These are phyloP conservation scores for Protea cynaroides DNA, from an alignment of 164 flowering plant genomes.

Conservation along the genomic window DNA sequence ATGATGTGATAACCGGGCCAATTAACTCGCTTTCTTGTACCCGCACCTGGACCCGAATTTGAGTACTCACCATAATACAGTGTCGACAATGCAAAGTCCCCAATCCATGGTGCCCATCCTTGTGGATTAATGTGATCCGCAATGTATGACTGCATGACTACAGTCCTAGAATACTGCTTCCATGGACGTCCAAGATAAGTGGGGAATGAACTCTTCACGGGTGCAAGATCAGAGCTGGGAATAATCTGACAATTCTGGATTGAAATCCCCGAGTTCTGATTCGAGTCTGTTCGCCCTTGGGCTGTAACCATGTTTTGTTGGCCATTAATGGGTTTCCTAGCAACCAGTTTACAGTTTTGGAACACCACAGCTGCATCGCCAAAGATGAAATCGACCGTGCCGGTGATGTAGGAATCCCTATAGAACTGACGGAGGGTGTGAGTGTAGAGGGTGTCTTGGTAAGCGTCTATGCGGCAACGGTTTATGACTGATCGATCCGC, in stretches of 20 bases:
- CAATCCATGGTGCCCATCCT: conserved; percentile 18
- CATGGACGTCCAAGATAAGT: conserved; percentile 23
- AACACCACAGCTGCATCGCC: conserved; percentile 29
- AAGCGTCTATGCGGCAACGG: conserved; percentile 27
- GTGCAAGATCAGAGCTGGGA: conserved; percentile 24
- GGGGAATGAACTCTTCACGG: conserved; percentile 12
- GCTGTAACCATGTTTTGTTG: conserved; percentile 36
- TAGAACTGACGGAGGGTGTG: conserved; percentile 29
- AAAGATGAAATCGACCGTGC: conserved; percentile 33
- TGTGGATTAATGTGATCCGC: conserved; percentile 17
- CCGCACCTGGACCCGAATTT: conserved; percentile 21
- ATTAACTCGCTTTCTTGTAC: conserved; percentile 14
- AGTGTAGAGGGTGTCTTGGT: conserved; percentile 31
- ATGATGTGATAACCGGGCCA: conserved; percentile 26
- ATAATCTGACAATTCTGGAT: conserved; percentile 25
- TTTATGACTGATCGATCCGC: conserved; percentile 29
- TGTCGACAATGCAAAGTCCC: conserved; percentile 10
- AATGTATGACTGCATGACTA: conserved; percentile 15
- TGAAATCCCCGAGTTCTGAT: conserved; percentile 30
- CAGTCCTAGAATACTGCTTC: conserved; percentile 22
- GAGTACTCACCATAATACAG: conserved; percentile 24
- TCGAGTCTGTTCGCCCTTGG: conserved; percentile 37
- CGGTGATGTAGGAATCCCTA: conserved; percentile 19
- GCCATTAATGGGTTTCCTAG: conserved; percentile 21
- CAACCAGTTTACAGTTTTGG: conserved; percentile 23